A percentile compares a stretch with the other conserved stretches of the same genome.
Evolutionary conservation across 2,329 filamentous ascomycete species (phyloP).

Genomic region (Ophiocordyceps unilateralis): DNA sequence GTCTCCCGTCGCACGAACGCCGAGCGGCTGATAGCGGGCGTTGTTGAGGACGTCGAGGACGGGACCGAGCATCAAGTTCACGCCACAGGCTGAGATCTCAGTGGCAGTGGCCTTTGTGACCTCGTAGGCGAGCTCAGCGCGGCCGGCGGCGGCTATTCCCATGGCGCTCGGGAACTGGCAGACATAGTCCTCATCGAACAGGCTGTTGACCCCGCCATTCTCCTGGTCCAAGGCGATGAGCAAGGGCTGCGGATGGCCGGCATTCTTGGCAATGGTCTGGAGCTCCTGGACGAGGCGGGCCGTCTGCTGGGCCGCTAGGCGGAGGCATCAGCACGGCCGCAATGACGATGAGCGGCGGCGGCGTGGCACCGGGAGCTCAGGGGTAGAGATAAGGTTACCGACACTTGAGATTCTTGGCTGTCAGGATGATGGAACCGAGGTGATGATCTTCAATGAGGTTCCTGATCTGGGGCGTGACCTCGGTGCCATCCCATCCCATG

Average conservation of each 20-base stretch:
- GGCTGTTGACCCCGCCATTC: constrained; percentile 92
- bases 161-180: constrained; percentile 95
- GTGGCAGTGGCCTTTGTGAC: constrained; percentile 86
- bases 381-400: constrained; percentile 11
- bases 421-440: constrained; percentile 72
- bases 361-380: no score
- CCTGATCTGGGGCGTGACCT: constrained; percentile 68
- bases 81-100: constrained; percentile 79
- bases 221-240: constrained; percentile 91
- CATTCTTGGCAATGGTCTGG: constrained; percentile 78
- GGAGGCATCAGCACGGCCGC: constrained; percentile 10
- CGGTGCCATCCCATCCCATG: constrained; percentile 75
- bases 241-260: constrained; percentile 76
- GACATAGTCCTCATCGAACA: constrained; percentile 90
- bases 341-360: no score
- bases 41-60: constrained; percentile 91
- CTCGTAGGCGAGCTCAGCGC: constrained; percentile 68
- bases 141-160: constrained; percentile 87
- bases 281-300: constrained; percentile 77
- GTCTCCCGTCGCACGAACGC: constrained; percentile 77
- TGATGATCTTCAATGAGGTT: constrained; percentile 70
- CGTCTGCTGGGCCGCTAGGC: constrained; percentile 72
- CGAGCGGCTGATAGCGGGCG: constrained; percentile 74
- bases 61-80: constrained; percentile 90
- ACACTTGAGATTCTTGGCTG: constrained; percentile 78